Conservation (phyloP, 352 stramenopile genomes). For the Phytophthora pistaciae region DNA sequence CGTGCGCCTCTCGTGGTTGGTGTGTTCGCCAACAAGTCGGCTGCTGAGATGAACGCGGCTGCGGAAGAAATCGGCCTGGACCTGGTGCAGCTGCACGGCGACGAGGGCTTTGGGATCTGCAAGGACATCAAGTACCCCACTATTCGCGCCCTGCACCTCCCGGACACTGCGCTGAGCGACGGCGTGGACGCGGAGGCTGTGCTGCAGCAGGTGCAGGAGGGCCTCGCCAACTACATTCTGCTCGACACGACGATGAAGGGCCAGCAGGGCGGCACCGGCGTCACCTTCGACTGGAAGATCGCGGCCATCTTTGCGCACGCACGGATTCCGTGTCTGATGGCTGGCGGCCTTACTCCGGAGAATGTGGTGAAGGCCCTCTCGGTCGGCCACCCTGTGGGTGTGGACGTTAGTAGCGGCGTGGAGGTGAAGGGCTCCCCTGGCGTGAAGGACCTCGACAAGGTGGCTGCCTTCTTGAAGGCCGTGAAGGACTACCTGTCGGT, state of each 20-base stretch:
- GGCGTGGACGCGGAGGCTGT: constrained; percentile 81
- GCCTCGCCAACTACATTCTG: constrained; percentile 91
- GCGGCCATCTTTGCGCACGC: constrained; percentile 90
- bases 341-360: constrained; percentile 94
- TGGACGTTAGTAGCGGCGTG: constrained; percentile 97
- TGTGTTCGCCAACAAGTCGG: constrained; percentile 97
- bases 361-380: constrained; percentile 94
- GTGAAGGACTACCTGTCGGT: constrained; percentile 72
- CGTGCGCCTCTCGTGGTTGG: constrained; percentile 92
- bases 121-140: constrained; percentile 89
- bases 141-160: constrained; percentile 95
- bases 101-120: constrained; percentile 93
- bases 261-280: constrained; percentile 92
- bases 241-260: constrained; percentile 98
- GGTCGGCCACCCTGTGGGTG: constrained; percentile 85
- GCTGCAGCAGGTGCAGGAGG: constrained; percentile 67
- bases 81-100: constrained; percentile 98
- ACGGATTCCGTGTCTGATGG: constrained; percentile 96
- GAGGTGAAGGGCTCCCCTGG: constrained; percentile 84
- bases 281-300: constrained; percentile 97
- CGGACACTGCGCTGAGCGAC: constrained; percentile 80
- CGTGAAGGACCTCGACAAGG: constrained; percentile 74
- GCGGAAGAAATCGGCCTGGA: constrained; percentile 94
- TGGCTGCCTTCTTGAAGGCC: constrained; percentile 68
- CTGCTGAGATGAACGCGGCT: constrained; percentile 92